Evolutionary conservation across 192 early-diverging fungal genomes (phyloP), one percentile per base, ranked within the genome.

Genomic region (Gonapodya sp.): DNA sequence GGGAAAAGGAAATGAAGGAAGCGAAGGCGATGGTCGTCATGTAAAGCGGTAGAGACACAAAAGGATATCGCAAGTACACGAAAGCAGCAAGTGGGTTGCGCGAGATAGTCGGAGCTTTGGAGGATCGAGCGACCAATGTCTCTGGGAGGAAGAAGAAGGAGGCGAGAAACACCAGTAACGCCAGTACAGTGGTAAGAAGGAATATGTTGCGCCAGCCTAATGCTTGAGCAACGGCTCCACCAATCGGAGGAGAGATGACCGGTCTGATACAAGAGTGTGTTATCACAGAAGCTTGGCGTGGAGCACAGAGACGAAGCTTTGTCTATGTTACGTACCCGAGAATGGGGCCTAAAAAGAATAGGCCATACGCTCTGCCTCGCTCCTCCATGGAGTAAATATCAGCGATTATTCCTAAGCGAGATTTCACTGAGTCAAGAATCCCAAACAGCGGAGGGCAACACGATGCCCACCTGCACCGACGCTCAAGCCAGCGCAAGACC

Each of bases 381-480:
- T 77, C 75, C 31, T 77, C 75, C 8, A 8, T 2, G 31, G 30
- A 2, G 75, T 77, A 77, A 2, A 77, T 77, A 33, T 77, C 75
- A 14, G 34, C 75, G 2, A 77, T 77, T 64, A 64, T 64, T 64
- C 46, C 46, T 64, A 64, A 64, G 24, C 8, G 46, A 64, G 24
- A 24, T 64, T 8, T 24, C 8, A 24, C 46, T 16, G 8, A 8
- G 24, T 16, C 46, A 64, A 16, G 46, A 8, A 8, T 8, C 24
- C 46, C 8, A 8, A 16, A 16, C 24, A 24, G 8, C 8, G 24
- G 24, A 64, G 24, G 46, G 46, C 8, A 8, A 24, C 24, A 8
- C 46, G 24, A 64, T 16, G 24, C 46, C 46, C 46, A 64, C 86
- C 86, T 34, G 88, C 89, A 0, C 89, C 86, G 0, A 89, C 82